Evolutionary conservation across 164 flowering plant species (phyloP), one percentile per base, ranked within the genome.

Genomic region (Protea cynaroides): DNA sequence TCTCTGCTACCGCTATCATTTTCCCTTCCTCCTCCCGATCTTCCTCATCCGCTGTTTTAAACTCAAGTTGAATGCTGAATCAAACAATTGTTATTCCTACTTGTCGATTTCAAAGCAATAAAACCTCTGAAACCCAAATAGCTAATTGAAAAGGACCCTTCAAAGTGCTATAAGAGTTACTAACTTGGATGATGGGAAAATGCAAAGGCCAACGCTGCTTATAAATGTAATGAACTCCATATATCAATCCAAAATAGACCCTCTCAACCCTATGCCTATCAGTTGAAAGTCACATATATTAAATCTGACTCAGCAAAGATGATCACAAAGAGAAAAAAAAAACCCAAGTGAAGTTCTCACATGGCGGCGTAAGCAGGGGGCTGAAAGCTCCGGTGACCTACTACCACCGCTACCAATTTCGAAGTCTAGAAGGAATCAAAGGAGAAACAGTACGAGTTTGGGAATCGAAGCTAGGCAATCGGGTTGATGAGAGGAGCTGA

Each of bases 171-270:
- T 7, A 25, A 52, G 62, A n/a, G 24, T 8, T 0, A 54, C 76
- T 69, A 23, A 90, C 98, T 93, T 91, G 96, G 70, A 94, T 75
- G 37, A 89, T 82, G 17, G 97, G 96, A 71, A 89, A 94, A 58
- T 66, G 61, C 70, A 91, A 71, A 56, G 89, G 79, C 91, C 93
- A 90, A 54, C 95, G 53, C 44, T 64, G 71, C 67, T 62, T 74
- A 23, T 67, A 85, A 25, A 91, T 75, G 65, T 70, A 93, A 60
- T 69, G 63, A 23, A 70, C 36, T 14, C 88, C 96, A 65, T 85
- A 94, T 44, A 85, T 54, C 50, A 81, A 58, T 1, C 96, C 99
- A 75, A n/a, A 3, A 61, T 69, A 68, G 82, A 73, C 23, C 92
- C 97, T 65, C 85, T 78, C 71, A 83, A 57, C 71, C 92, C 89